Conservation (phyloP, 768 basidiomycete species). For the Termitomyces sp. region DNA sequence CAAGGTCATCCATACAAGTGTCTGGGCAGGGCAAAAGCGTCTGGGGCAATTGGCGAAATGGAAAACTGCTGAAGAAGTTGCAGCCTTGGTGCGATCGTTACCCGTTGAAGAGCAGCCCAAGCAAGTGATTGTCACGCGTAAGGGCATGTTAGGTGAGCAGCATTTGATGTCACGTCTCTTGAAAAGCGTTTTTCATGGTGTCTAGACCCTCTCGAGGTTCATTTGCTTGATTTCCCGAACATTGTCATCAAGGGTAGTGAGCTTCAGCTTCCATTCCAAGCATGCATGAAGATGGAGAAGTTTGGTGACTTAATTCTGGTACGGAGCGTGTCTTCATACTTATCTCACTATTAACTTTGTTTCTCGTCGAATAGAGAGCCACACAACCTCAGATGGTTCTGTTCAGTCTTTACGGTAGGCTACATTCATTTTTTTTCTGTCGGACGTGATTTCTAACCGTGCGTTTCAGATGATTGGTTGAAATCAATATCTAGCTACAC, state of each 20-base stretch:
- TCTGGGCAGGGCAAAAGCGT: conserved; percentile 99
- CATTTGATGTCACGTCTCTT: background rate
- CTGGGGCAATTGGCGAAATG: conserved; percentile 98
- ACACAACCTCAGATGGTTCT: conserved; percentile 99
- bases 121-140: conserved; percentile 98
- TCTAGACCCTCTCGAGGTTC: conserved; percentile 90
- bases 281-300: conserved; percentile 99
- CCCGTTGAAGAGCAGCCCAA: conserved; percentile 99
- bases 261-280: conserved; percentile 97
- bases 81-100: conserved; percentile 91
- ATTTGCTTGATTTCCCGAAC: conserved; percentile 99
- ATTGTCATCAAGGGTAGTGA: conserved; percentile 99
- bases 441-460: background rate
- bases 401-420: conserved; percentile 87
- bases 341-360: background rate
- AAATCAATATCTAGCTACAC: conserved; percentile 99
- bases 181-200: background rate
- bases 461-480: conserved; percentile 83
- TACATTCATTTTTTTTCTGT: background rate
- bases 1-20: conserved; percentile 99
- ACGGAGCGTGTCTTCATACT: conserved; percentile 17
- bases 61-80: conserved; percentile 99
- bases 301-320: conserved; percentile 96
- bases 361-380: conserved; percentile 53
- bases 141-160: conserved; percentile 92